These are phyloP conservation scores for Paramecium pentaurelia DNA, from an alignment of 73 alveolate genomes.

Conservation along the genomic window DNA sequence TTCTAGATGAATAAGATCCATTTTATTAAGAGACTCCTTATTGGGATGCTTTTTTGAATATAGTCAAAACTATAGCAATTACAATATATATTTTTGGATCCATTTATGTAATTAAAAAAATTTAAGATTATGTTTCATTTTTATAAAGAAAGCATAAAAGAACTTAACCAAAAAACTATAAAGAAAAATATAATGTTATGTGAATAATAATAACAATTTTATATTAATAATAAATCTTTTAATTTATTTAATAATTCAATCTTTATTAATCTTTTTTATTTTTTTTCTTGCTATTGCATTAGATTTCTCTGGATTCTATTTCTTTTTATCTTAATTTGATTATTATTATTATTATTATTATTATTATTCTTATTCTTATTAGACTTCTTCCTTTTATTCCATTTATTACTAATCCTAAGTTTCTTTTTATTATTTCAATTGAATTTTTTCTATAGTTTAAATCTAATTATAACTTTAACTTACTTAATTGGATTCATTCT, in stretches of 20 bases:
- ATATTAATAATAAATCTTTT: neutral
- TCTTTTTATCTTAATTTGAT: neutral
- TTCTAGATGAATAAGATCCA: neutral
- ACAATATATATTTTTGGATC: neutral
- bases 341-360: neutral
- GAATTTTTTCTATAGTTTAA: neutral
- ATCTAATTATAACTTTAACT: neutral
- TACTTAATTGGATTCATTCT: neutral
- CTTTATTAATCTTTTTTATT: neutral
- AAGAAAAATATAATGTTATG: constrained; percentile 1
- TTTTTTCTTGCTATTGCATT: neutral
- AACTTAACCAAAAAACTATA: neutral
- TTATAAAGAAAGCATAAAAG: neutral
- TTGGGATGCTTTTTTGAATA: neutral
- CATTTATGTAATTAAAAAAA: neutral
- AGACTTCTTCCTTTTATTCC: neutral
- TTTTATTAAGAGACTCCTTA: neutral
- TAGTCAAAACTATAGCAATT: neutral
- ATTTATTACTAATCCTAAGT: neutral
- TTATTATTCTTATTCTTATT: neutral
- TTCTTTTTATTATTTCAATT: neutral
- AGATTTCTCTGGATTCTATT: neutral
- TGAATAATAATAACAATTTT: neutral
- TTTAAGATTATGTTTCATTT: neutral
- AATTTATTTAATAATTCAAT: neutral